phyloP scores from a whole-genome alignment of 176 grass and related monocot genomes.

The Musa itinerans region DNA sequence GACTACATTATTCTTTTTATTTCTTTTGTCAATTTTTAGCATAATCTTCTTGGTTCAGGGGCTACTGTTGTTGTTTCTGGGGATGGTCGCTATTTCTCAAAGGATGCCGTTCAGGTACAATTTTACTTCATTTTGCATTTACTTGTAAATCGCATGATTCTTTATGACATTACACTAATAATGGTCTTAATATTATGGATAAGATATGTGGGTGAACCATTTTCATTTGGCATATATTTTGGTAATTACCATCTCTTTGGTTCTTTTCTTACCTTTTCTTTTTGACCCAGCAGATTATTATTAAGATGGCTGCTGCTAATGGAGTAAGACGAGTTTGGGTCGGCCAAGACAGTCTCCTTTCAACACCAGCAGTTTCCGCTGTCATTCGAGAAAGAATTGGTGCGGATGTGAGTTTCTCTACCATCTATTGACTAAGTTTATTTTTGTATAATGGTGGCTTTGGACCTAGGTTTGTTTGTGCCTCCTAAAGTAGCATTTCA shows the following conservation, averaged over 20 bases:
- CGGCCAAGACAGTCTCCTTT: conserved; percentile 77
- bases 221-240: background rate
- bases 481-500: background rate
- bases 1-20: background rate
- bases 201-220: too few species aligned
- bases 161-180: background rate
- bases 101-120: conserved; percentile 93
- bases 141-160: background rate
- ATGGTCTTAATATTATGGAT: too few species aligned
- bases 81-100: conserved; percentile 98
- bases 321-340: conserved; percentile 91
- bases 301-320: conserved; percentile 98
- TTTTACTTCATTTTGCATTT: conserved; percentile 1
- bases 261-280: background rate
- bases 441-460: background rate
- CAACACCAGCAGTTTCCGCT: conserved; percentile 90
- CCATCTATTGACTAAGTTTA: conserved; percentile 6
- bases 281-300: conserved; percentile 52
- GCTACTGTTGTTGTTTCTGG: conserved; percentile 96
- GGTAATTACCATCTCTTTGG: background rate
- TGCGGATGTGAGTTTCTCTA: conserved; percentile 64
- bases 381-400: conserved; percentile 89
- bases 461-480: background rate
- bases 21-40: background rate
- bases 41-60: conserved; percentile 29